These are phyloP conservation scores for Aureobasidium sp. DNA, from an alignment of 2,329 filamentous ascomycete species.

Conservation along the genomic window DNA sequence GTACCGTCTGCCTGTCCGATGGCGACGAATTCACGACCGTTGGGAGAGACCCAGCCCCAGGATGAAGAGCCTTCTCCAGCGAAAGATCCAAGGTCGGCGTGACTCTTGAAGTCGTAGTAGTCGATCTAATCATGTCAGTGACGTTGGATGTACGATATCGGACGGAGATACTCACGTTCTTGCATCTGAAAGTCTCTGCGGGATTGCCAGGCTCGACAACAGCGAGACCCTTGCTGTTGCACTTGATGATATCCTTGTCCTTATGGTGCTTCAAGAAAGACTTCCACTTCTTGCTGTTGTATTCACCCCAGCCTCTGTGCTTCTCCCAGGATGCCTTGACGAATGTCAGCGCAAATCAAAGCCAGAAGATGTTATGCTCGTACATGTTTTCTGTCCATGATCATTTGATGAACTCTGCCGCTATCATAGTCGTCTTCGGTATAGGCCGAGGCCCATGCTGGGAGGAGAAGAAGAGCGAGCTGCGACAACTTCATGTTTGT, in stretches of 20 bases:
- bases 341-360: not conserved
- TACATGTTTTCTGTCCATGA: constrained; percentile 14
- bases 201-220: constrained; percentile 35
- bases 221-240: constrained; percentile 34
- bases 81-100: constrained; percentile 43
- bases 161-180: constrained; percentile 22
- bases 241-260: constrained; percentile 20
- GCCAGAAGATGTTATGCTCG: not conserved
- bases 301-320: constrained; percentile 19
- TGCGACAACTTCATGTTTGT: constrained; percentile 8
- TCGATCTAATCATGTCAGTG: constrained; percentile 32
- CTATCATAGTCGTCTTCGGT: constrained; percentile 11
- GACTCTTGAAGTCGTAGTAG: constrained; percentile 47
- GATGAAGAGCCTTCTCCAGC: constrained; percentile 37
- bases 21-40: constrained; percentile 47
- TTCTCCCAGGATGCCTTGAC: constrained; percentile 15
- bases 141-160: not conserved
- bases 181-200: constrained; percentile 41
- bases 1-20: constrained; percentile 47
- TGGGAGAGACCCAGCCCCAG: constrained; percentile 46
- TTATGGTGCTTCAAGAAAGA: constrained; percentile 14
- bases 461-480: not conserved
- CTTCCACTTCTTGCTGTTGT: constrained; percentile 17
- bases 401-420: constrained; percentile 12
- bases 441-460: constrained; percentile 7